Conservation (phyloP, 106 monocot genomes). For the Dendrobium catenatum region DNA sequence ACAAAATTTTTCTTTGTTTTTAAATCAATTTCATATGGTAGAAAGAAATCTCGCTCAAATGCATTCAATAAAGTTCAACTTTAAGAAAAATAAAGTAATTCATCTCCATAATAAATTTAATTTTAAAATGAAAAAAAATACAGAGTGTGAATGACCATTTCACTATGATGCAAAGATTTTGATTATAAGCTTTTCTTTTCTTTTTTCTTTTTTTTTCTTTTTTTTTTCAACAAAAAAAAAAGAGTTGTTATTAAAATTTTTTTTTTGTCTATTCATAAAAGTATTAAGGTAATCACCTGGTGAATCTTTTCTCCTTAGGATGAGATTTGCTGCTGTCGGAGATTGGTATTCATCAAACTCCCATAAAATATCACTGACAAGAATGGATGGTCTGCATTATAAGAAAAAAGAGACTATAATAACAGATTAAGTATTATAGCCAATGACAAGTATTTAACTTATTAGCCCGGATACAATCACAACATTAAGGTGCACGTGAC, state of each 20-base stretch:
- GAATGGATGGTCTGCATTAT: conserved; percentile 67
- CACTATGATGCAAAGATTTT: not conserved
- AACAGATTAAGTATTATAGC: not conserved
- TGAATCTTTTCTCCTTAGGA: conserved; percentile 45
- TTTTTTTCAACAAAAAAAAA: not conserved
- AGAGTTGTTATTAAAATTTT: not conserved
- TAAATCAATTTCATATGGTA: not conserved
- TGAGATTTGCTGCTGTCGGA: conserved; percentile 33
- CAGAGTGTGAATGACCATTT: not conserved
- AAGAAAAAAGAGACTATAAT: not conserved
- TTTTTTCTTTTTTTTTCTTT: no score
- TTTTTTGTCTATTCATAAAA: not conserved
- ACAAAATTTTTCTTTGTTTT: not conserved
- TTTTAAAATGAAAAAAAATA: not conserved
- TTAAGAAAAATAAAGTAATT: not conserved
- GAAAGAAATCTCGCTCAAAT: not conserved
- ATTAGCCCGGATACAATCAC: not conserved
- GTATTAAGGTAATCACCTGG: conserved; percentile 22
- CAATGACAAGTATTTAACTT: not conserved
- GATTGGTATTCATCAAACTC: conserved; percentile 50
- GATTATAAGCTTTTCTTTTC: not conserved
- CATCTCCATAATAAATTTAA: not conserved
- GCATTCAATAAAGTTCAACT: not conserved
- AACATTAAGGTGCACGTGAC: not conserved
- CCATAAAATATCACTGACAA: conserved; percentile 80